phyloP scores from a whole-genome alignment of 2,329 filamentous ascomycete genomes.

The Neoarthrinium moseri region DNA sequence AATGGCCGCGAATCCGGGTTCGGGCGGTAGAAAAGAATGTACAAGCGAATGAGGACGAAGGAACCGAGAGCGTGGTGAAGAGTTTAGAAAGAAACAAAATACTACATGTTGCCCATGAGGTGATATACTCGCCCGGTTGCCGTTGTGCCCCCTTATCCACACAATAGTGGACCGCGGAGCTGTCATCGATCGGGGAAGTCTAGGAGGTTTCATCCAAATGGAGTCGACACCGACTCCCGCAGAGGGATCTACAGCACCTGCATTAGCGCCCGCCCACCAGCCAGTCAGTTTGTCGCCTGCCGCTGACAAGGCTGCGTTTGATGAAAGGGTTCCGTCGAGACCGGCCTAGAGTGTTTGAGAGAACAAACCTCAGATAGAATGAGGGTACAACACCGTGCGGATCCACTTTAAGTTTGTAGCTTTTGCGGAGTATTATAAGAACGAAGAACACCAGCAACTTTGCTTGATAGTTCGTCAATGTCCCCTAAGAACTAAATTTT shows the following conservation, averaged over 20 bases:
- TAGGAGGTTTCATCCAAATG: constrained; percentile 2
- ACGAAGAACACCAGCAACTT: no score
- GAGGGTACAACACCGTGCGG: not conserved
- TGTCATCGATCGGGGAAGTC: not conserved
- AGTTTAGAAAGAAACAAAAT: not conserved
- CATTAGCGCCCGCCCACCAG: not conserved
- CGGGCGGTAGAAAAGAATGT: not conserved
- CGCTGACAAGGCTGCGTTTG: not conserved
- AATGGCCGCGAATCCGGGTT: not conserved
- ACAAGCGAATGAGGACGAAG: not conserved
- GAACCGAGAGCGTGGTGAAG: not conserved
- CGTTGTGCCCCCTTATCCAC: no score
- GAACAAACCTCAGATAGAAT: no score
- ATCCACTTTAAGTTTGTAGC: no score
- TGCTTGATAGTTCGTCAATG: no score
- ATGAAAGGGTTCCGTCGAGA: not conserved
- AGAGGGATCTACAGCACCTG: not conserved
- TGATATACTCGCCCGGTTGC: no score
- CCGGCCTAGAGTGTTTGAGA: not conserved
- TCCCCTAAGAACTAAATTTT: no score
- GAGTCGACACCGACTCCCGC: not conserved
- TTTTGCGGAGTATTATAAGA: no score
- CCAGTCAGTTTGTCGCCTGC: constrained; percentile 1
- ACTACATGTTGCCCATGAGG: no score
- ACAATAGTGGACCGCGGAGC: no score